phyloP scores from a whole-genome alignment of 768 basidiomycete genomes.

The Leccinum subgranulosum region DNA sequence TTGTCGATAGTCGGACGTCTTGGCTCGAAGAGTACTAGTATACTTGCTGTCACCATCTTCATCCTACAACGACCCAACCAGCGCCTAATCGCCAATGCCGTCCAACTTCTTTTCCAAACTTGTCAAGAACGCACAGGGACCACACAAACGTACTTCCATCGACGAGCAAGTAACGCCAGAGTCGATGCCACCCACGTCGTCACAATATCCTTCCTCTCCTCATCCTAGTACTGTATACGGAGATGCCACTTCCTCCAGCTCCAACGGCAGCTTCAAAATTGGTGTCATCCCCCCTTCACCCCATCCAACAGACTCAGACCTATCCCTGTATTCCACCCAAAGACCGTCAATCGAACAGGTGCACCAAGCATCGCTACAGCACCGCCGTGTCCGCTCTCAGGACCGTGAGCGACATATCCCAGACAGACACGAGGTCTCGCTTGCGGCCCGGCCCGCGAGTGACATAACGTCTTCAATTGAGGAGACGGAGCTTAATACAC shows the following conservation, averaged over 20 bases:
- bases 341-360: constrained; percentile 17
- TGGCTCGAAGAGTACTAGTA: too few species aligned
- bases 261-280: constrained; percentile 27
- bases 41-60: too few species aligned
- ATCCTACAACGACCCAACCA: too few species aligned
- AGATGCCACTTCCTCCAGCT: constrained; percentile 6
- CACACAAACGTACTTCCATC: neutral
- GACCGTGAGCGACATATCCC: constrained; percentile 25
- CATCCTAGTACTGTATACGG: neutral
- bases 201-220: constrained; percentile 8
- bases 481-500: constrained; percentile 26
- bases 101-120: constrained; percentile 31
- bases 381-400: constrained; percentile 16
- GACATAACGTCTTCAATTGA: constrained; percentile 19
- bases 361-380: constrained; percentile 17
- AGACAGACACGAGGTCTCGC: constrained; percentile 32
- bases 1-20: too few species aligned
- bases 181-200: constrained; percentile 4
- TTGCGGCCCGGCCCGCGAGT: constrained; percentile 29
- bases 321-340: neutral
- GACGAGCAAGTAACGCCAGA: neutral
- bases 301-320: constrained; percentile 15
- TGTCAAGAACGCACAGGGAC: constrained; percentile 19
- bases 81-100: constrained; percentile 16
- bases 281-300: constrained; percentile 32